Evolutionary conservation across 2,329 filamentous ascomycete species (phyloP), one percentile per base, ranked within the genome.

Genomic region (Aspergillus fijiensis): DNA sequence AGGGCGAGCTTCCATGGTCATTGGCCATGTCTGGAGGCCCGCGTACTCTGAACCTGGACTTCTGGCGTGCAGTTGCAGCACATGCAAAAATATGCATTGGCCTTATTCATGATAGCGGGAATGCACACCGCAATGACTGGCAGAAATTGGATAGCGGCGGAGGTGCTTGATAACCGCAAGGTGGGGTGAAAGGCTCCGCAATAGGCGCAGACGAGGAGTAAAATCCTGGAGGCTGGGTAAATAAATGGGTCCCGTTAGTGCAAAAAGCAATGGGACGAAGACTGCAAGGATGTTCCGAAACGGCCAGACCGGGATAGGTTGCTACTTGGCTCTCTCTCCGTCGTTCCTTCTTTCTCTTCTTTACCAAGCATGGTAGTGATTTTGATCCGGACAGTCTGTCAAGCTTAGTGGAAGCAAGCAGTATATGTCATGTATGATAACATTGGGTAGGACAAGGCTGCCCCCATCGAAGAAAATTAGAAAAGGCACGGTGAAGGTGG

Each of bases 191-290:
- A 45, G 55, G 57, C 60, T 64, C 63, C 61, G 60, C 64, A 62
- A 58, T 63, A 66, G 65, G 57, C 64, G 62, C 64, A 61, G 60
- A 63, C 60, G 58, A 60, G 58, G 6, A 63, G 60, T 57, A 63
- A 61, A 67, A 66, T 67, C 61, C 60, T 65, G 65, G 62, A 62
- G 65, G 65, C 63, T 67, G 61, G 64, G 60, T 61, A 52, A 59
- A 59, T 51, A 50, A 49, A 61, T 52, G 55, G 58, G 51, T 57
- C 54, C 54, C 49, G 56, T 59, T 58, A 57, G 51, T 62, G 57
- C 56, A 58, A 57, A 65, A 59, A 57, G 57, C 49, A 50, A 60
- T 59, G 58, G 60, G 60, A 59, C 56, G 52, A 60, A 58, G 55
- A 58, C 55, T 59, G 48, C 51, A 60, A 62, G 54, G 60, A 61